Evolutionary conservation across 2,329 filamentous ascomycete genomes (phyloP), one percentile per base, ranked within the genome.

Genomic region (Calonectria pseudoturangicola): DNA sequence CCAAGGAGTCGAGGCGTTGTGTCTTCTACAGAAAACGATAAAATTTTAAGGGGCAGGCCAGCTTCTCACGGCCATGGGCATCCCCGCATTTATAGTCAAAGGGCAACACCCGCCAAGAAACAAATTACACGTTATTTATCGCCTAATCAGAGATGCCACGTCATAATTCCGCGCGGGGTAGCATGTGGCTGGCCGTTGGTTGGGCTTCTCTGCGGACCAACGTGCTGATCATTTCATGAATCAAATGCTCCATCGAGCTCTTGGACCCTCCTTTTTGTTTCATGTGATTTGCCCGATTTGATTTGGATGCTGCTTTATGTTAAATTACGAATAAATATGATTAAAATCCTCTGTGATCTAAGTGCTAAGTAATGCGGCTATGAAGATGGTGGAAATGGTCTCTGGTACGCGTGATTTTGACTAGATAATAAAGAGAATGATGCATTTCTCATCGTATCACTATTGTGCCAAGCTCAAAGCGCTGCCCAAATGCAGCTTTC

Each of bases 321-420:
- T 47, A 47, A 47, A 47, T 47, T 47, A n/a, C n/a, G n/a, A 47
- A 47, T 47, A 47, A 47, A 47, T n/a, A 47, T 47, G 43, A 47
- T 21, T n/a, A 47, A 21, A 47, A 47, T n/a, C n/a, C 43, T 47
- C n/a, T 47, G 16, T 41, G 39, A 41, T 41, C 39, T 12, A 41
- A 9, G 15, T 41, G 7, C 39, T 41, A 41, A 41, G 15, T 41
- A 12, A 41, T 41, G 39, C 39, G 39, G 39, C 39, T 12, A 41
- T 41, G 39, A 41, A 41, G 39, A 9, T 12, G 39, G 39, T 41
- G 15, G 39, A 41, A 41, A 41, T 41, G 39, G 39, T 41, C 39
- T 16, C 12, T 41, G 39, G 39, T 41, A 41, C 39, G 4, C 39
- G 15, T 41, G 39, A 6, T 41, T 41, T 41, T 41, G 39, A 41